Conservation (phyloP, 805 yeast species). For the Scheffersomyces stipitis region DNA sequence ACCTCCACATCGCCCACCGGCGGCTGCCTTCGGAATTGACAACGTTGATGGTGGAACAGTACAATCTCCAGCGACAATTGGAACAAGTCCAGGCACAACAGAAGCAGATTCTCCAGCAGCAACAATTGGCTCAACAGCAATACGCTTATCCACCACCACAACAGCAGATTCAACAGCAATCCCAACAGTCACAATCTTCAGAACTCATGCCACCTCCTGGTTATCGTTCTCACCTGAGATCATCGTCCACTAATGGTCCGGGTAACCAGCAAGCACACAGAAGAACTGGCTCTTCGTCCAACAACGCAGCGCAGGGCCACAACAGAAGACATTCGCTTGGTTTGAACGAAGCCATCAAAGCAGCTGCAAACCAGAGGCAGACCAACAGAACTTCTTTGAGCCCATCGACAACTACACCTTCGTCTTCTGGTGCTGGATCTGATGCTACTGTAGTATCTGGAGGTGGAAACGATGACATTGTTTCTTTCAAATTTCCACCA, state of each 20-base stretch:
- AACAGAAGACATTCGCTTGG: constrained; percentile 90
- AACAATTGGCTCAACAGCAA: constrained; percentile 36
- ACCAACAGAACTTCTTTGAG: constrained; percentile 35
- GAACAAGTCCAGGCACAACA: constrained; percentile 91
- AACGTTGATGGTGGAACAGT: constrained; percentile 85
- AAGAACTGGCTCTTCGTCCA: constrained; percentile 32
- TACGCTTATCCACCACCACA: constrained; percentile 16
- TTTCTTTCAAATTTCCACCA: constrained; percentile 59
- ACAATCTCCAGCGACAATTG: constrained; percentile 85
- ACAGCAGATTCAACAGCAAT: constrained; percentile 19
- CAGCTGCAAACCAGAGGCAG: constrained; percentile 87
- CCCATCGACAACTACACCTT: constrained; percentile 20
- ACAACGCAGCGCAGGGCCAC: constrained; percentile 59
- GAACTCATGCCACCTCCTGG: constrained; percentile 20
- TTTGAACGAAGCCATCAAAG: constrained; percentile 87
- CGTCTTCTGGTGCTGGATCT: not conserved
- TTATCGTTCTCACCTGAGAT: constrained; percentile 34
- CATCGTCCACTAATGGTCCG: constrained; percentile 20
- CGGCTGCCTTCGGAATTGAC: constrained; percentile 95
- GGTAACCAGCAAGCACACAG: constrained; percentile 24
- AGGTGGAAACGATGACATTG: constrained; percentile 17
- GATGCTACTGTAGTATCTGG: constrained; percentile 14
- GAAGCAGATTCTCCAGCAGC: constrained; percentile 80
- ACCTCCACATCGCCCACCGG: constrained; percentile 91
- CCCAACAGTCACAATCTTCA: constrained; percentile 14